These are phyloP conservation scores for Pythium angustatum DNA, from an alignment of 352 stramenopile genomes.

Conservation along the genomic window DNA sequence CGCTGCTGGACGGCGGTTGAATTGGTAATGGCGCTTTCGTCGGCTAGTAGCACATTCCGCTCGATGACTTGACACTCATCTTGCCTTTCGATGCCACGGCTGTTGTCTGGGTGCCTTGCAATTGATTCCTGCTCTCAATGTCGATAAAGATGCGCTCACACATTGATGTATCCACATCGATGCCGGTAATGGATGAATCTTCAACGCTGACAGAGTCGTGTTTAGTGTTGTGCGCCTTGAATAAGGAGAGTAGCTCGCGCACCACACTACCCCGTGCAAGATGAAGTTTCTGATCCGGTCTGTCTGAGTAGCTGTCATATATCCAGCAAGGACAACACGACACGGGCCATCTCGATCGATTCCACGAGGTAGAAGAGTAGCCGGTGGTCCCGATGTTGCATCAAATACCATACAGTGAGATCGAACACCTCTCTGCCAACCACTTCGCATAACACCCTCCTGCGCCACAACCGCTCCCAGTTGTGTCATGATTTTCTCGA, in stretches of 20 bases:
- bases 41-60: constrained; percentile 1
- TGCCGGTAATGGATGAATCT: neutral
- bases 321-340: constrained; percentile 22
- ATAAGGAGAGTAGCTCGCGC: neutral
- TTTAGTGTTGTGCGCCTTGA: neutral
- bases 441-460: constrained; percentile 22
- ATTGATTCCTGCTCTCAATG: constrained; percentile 10
- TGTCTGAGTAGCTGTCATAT: constrained; percentile 19
- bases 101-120: neutral
- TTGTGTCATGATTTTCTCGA: constrained; percentile 1
- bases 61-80: constrained; percentile 9
- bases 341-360: constrained; percentile 9
- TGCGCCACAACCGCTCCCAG: constrained; percentile 22
- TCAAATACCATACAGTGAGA: constrained; percentile 33
- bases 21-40: neutral
- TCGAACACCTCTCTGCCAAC: constrained; percentile 20
- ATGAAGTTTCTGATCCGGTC: constrained; percentile 22
- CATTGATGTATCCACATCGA: neutral
- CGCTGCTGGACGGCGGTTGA: neutral
- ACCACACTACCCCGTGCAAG: neutral
- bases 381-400: constrained; percentile 20
- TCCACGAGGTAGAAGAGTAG: constrained; percentile 23
- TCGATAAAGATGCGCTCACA: constrained; percentile 1
- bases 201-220: constrained; percentile 9
- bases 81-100: neutral